Base-by-base conservation (phyloP, 208 protist species). In the Borovskyia barvae region DNA sequence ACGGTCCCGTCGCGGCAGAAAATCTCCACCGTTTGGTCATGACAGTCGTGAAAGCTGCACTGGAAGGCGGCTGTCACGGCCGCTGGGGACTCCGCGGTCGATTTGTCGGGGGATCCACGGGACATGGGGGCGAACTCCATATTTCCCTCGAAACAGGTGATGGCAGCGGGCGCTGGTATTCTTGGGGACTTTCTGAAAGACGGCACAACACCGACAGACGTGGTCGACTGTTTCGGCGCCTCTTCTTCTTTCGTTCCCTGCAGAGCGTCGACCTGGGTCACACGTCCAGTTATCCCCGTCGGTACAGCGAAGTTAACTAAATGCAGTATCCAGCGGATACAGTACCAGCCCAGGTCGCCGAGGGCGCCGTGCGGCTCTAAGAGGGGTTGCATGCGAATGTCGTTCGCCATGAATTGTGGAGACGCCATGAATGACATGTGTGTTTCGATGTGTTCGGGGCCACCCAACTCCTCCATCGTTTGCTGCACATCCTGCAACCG, bases 311-410 rank as follows among this genome's bases (percentile, higher is more conserved):
- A 89, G 51, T 87, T 54, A 47, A 89, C 46, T 12, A 87, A 25
- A 50, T 89, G 85, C 55, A 89, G 55, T 25, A 86, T 77, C 66
- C 71, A 75, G 28, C 85, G 80, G 17, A 92, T 75, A 54, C 75
- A 82, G 70, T 92, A 89, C 85, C 85, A 92, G 7, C 85, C 85
- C 56, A 86, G 55, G 52, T 92, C 81, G 11, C 85, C 81, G 12
- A 92, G 66, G 4, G 73, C 80, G 19, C 85, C 81, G n/a, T 80
- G 59, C 29, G 81, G 78, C 67, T 89, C 81, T 49, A 87, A 49
- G 20, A 52, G 43, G 22, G 72, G 67, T 43, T 87, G 66, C 19
- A 87, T 25, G 41, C 81, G 81, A 62, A 92, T 87, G 62, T 87
- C 81, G 32, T 49, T 72, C 4, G 66, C 40, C 32, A 83, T 56